Conservation (phyloP, 2,329 filamentous ascomycete species). For the Coniella lustricola region DNA sequence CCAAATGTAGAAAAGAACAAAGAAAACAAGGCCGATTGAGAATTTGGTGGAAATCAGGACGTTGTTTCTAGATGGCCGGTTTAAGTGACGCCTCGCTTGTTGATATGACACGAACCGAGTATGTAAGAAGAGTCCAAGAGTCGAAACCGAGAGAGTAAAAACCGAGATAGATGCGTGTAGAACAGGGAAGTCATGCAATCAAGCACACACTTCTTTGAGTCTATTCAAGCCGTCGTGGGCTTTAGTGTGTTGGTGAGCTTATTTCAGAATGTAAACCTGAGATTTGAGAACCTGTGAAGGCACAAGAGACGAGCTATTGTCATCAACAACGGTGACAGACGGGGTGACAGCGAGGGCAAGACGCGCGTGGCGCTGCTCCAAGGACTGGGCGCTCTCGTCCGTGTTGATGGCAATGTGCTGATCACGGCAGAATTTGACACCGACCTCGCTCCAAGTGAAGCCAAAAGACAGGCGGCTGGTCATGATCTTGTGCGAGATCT, state of each 20-base stretch:
- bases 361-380: constrained; percentile 45
- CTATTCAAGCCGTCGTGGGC: neutral
- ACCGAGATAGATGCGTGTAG: neutral
- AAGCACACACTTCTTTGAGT: neutral
- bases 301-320: constrained; percentile 37
- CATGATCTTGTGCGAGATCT: constrained; percentile 40
- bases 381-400: constrained; percentile 30
- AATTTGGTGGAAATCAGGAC: too few species aligned
- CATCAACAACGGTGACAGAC: constrained; percentile 46
- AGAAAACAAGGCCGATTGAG: too few species aligned
- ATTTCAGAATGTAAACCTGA: constrained; percentile 44
- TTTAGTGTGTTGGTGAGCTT: neutral
- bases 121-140: too few species aligned
- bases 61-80: too few species aligned
- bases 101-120: too few species aligned
- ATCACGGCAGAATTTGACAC: constrained; percentile 40
- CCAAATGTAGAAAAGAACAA: too few species aligned
- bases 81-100: too few species aligned
- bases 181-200: neutral
- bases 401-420: constrained; percentile 41
- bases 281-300: constrained; percentile 38
- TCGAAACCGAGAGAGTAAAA: too few species aligned
- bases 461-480: constrained; percentile 29
- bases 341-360: constrained; percentile 49
- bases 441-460: constrained; percentile 40